These are phyloP conservation scores for Hemisphaericaspora xylofermentans DNA, from an alignment of 1,139 yeast species.

Conservation along the genomic window DNA sequence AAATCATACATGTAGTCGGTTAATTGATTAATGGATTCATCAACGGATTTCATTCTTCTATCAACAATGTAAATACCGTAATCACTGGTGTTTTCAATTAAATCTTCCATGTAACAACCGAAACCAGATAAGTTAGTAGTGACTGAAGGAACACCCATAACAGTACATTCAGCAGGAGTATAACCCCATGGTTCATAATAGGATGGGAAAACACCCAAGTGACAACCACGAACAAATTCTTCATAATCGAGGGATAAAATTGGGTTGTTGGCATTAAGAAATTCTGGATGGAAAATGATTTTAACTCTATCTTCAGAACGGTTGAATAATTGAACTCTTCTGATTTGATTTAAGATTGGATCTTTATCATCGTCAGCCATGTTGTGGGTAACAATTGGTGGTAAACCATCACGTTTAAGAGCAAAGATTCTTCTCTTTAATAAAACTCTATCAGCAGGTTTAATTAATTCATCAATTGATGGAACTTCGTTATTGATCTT, in stretches of 20 bases:
- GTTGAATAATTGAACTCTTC: constrained; percentile 89
- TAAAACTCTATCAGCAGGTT: constrained; percentile 84
- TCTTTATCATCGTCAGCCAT: constrained; percentile 91
- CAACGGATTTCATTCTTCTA: constrained; percentile 89
- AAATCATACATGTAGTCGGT: constrained; percentile 89
- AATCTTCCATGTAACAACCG: constrained; percentile 98
- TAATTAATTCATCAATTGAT: constrained; percentile 73
- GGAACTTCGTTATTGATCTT: constrained; percentile 60
- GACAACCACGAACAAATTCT: constrained; percentile 97
- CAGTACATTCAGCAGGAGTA: constrained; percentile 99
- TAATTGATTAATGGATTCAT: constrained; percentile 90
- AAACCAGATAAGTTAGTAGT: constrained; percentile 96
- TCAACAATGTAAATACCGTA: constrained; percentile 97
- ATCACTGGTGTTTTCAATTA: constrained; percentile 91
- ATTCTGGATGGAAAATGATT: constrained; percentile 96
- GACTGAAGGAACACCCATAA: constrained; percentile 99
- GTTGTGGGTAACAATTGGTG: constrained; percentile 98
- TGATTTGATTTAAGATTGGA: constrained; percentile 87
- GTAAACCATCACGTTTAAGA: constrained; percentile 80
- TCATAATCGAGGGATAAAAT: constrained; percentile 91
- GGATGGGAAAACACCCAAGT: constrained; percentile 96
- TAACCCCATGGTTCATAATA: constrained; percentile 99
- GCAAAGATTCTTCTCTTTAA: constrained; percentile 93
- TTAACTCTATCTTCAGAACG: constrained; percentile 89
- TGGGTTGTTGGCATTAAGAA: constrained; percentile 92